Evolutionary conservation across 108 stramenopile genomes (phyloP), one percentile per base, ranked within the genome.

Genomic region (Cyclotella baltica): DNA sequence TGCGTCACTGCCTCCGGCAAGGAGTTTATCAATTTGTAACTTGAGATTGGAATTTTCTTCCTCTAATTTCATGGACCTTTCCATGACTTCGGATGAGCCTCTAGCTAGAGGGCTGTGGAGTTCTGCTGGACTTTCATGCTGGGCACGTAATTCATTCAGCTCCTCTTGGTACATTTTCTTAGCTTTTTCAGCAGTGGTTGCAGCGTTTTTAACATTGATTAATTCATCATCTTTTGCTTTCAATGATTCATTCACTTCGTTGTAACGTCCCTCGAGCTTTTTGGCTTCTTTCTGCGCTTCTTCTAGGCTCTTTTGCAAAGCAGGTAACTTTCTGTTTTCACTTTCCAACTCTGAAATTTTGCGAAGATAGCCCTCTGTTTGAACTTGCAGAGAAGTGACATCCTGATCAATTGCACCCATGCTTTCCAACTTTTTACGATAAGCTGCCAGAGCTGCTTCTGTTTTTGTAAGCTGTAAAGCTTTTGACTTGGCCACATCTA

Each of bases 141-240:
- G 78, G 4, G 90, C 91, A 50, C 89, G 78, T 71, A 95, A 82
- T 62, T 91, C 90, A 70, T 83, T 81, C 23, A 95, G 69, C 46
- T 93, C 92, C 5, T 89, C 86, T 83, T 93, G 88, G 58, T 86
- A 92, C 88, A 92, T 83, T 48, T 91, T 92, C 84, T 89, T 95
- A 18, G 92, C 91, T 48, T 85, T 85, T 57, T 88, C 88, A 18
- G 94, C 85, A 61, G 88, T 81, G 20, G 64, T 35, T 19, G 88
- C 83, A 15, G 83, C 79, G 52, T 78, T 81, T 75, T 91, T 95
- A 52, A 93, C 72, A 28, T 86, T 86, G 9, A 76, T 69, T 64
- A 93, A 83, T 55, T 93, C 94, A 0, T 87, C 67, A 22, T 88
- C 69, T 22, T 81, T 85, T 23, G 46, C 78, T 64, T 85, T 81